Evolutionary conservation across 768 basidiomycete species (phyloP), one percentile per base, ranked within the genome.

Genomic region (Chalciporus chontae): DNA sequence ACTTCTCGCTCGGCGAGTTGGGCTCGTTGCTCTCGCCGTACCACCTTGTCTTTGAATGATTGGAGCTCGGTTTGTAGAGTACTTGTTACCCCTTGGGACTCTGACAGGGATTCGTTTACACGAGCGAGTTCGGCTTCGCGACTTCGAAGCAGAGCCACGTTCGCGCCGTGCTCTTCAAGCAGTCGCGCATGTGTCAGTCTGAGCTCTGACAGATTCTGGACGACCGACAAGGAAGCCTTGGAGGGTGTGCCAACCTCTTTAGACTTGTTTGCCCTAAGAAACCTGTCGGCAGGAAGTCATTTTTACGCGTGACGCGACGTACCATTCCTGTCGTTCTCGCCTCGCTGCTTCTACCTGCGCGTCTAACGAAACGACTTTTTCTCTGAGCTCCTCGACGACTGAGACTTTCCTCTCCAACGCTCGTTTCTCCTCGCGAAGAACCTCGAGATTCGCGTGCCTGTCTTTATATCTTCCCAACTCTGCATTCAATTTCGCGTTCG

Each of bases 341-440:
- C 79, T 65, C 5, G 73, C 79, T 0, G 78, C 85, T 9, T 83
- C 84, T 0, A 87, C 67, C 57, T 87, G 84, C 0, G 77, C 85
- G 56, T 88, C 84, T 27, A 88, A 65, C 37, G 67, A 68, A 1
- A 77, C 78, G 0, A 81, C 75, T 55, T 73, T 71, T 58, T 78
- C 79, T 23, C 83, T 69, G 45, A 87, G 61, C 34, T 76, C 76
- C 17, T 87, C 83, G 32, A 77, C 65, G 2, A 69, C 70, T 13
- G 55, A 58, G 8, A 83, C 66, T 56, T 77, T 83, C 14, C 69
- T 65, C 60, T 88, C 80, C 39, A 91, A 64, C 0, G 74, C 73
- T 5, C 81, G 73, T 53, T 90, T 89, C 67, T 91, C 85, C 62
- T 91, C 90, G 27, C 77, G 72, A 31, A 92, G 61, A 3, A 91